Percentiles rank a stretch among this genome's conserved stretches.
Evolutionary conservation across 2,329 filamentous ascomycete species (phyloP).

Genomic region (Pseudogymnoascus sp.): DNA sequence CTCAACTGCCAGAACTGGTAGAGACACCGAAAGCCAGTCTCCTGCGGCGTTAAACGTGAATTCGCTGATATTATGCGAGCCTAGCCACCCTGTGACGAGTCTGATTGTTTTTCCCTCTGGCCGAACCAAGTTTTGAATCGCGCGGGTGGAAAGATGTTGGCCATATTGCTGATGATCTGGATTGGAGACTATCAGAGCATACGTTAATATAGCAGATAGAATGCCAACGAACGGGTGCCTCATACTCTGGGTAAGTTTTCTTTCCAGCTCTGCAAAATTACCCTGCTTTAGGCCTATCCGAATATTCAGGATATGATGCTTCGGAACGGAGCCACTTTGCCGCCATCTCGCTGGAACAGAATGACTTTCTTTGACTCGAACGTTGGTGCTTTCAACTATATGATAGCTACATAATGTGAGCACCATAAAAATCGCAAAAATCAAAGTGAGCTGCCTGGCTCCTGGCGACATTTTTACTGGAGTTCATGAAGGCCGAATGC

Average conservation of each 20-base stretch:
- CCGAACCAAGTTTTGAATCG: constrained; percentile 47
- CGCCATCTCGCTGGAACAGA: constrained; percentile 45
- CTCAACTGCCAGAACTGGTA: constrained; percentile 46
- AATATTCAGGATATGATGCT: constrained; percentile 43
- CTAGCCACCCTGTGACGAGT: constrained; percentile 49
- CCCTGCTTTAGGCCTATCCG: constrained; percentile 53
- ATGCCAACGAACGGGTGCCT: constrained; percentile 9
- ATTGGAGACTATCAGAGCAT: constrained; percentile 37
- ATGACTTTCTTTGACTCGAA: constrained; percentile 47
- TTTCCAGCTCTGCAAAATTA: constrained; percentile 47
- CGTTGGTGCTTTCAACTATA: background rate
- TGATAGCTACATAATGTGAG: background rate
- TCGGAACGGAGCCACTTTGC: constrained; percentile 39
- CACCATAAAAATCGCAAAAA: background rate
- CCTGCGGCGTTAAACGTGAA: constrained; percentile 44
- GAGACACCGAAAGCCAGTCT: constrained; percentile 49
- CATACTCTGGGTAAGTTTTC: constrained; percentile 45
- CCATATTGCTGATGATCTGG: constrained; percentile 48
- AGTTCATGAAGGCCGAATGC: background rate
- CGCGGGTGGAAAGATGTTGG: constrained; percentile 42
- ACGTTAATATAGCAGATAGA: constrained; percentile 13
- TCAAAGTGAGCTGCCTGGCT: background rate
- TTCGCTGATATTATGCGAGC: constrained; percentile 42
- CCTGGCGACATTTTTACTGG: background rate
- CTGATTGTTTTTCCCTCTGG: constrained; percentile 45